phyloP scores from a whole-genome alignment of 1,139 yeast genomes.

The Yamadazyma pseudoaaseri region DNA sequence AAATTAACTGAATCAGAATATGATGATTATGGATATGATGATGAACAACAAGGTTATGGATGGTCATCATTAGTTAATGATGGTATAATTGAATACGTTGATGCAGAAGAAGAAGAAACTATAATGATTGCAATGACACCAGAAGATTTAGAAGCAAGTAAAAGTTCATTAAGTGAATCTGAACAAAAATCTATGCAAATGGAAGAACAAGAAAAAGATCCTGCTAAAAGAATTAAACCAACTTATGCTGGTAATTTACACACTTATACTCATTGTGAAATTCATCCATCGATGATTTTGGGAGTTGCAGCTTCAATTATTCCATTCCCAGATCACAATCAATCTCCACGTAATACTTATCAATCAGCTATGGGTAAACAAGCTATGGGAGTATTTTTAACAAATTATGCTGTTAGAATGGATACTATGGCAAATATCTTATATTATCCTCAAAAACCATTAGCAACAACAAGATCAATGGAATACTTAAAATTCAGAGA shows the following conservation, averaged over 20 bases:
- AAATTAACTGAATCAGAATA: conserved; percentile 65
- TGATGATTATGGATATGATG: conserved; percentile 60
- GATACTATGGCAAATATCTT: conserved; percentile 98
- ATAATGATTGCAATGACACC: conserved; percentile 99
- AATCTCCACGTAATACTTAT: conserved; percentile 98
- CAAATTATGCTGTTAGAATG: conserved; percentile 96
- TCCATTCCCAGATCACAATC: conserved; percentile 99
- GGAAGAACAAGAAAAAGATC: conserved; percentile 58
- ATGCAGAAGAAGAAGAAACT: conserved; percentile 97
- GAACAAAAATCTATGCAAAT: conserved; percentile 41
- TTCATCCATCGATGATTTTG: conserved; percentile 97
- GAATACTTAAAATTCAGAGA: conserved; percentile 96
- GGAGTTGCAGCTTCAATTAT: conserved; percentile 98
- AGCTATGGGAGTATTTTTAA: conserved; percentile 99
- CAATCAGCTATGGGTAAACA: conserved; percentile 99
- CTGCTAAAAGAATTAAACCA: conserved; percentile 87
- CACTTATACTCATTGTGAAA: conserved; percentile 97
- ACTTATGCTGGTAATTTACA: conserved; percentile 57
- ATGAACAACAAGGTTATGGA: conserved; percentile 57
- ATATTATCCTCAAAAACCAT: conserved; percentile 98
- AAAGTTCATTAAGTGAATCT: conserved; percentile 48
- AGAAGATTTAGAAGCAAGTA: conserved; percentile 81
- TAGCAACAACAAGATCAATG: conserved; percentile 99
- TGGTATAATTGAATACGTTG: conserved; percentile 92
- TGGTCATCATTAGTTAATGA: conserved; percentile 84